Percentiles rank a stretch among this genome's conserved stretches.
These are phyloP conservation scores for Pichia sp. DNA, from an alignment of 1,139 yeast genomes.

Conservation along the genomic window DNA sequence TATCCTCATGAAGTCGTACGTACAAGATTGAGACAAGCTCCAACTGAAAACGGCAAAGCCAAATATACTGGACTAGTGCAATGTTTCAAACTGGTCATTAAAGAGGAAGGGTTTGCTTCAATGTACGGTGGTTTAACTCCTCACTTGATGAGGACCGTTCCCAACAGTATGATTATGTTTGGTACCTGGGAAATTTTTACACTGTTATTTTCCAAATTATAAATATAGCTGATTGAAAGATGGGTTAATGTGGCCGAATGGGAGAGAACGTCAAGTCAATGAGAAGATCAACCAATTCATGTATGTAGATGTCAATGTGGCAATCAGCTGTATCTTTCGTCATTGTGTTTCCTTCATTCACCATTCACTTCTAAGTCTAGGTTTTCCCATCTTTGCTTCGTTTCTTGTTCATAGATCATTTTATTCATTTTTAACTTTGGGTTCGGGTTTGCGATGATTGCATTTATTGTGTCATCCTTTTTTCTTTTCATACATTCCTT, in stretches of 20 bases:
- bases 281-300: background rate
- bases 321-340: background rate
- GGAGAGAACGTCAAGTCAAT: background rate
- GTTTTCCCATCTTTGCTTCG: background rate
- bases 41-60: constrained; percentile 68
- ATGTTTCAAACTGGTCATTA: constrained; percentile 74
- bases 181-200: constrained; percentile 98
- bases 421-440: background rate
- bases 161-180: constrained; percentile 96
- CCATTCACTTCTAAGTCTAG: background rate
- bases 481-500: background rate
- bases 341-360: background rate
- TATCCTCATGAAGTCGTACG: constrained; percentile 98
- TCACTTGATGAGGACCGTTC: constrained; percentile 92
- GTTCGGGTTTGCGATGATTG: background rate
- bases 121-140: constrained; percentile 99
- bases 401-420: background rate
- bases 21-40: constrained; percentile 94
- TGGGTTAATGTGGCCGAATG: background rate
- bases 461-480: background rate
- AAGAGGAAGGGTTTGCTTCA: constrained; percentile 87
- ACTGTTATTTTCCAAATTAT: constrained; percentile 48
- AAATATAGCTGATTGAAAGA: background rate
- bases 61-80: constrained; percentile 89
- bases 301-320: background rate